Evolutionary conservation across 257 asterid genomes (phyloP), one percentile per base, ranked within the genome.

Genomic region (Prunella vulgaris): DNA sequence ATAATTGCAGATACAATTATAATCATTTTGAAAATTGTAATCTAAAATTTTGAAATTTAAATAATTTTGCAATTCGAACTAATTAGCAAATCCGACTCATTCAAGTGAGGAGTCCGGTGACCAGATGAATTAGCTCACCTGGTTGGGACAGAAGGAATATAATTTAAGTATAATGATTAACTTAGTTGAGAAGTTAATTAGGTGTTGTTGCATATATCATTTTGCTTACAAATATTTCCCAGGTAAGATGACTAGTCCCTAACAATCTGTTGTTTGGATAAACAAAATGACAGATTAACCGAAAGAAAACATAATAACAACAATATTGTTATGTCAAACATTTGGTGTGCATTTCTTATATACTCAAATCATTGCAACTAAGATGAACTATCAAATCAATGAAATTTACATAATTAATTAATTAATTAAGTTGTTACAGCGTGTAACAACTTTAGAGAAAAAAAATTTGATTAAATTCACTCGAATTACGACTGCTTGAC

Each of bases 181-280:
- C 72, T 71, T 74, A 40, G 80, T 69, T 81, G 67, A 58, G 35
- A 38, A 59, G 85, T 81, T 81, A 51, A 71, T 71, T 63, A 73
- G 22, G 4, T 62, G 73, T 56, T 49, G 82, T 77, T 74, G 58
- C 64, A 74, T 56, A 32, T 35, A 72, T 79, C 30, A 74, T 59
- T 52, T 64, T 76, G 79, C 76, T 60, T 71, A 21, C 20, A n/a
- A 12, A 30, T 48, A 12, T 73, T 42, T 44, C 8, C 27, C 27
- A 56, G 1, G 54, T 37, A 25, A 72, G 75, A 37, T 69, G 9
- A 35, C 10, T 5, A 33, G 66, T 74, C 82, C 3, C 46, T 64
- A 54, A 22, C 77, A 54, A 49, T 17, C 58, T 51, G 49, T 59
- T 64, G 75, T 71, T 71, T 65, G 40, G 77, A 69, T 28, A 14